phyloP scores from a whole-genome alignment of 352 stramenopile species.

The Phytophthora pluvialis region DNA sequence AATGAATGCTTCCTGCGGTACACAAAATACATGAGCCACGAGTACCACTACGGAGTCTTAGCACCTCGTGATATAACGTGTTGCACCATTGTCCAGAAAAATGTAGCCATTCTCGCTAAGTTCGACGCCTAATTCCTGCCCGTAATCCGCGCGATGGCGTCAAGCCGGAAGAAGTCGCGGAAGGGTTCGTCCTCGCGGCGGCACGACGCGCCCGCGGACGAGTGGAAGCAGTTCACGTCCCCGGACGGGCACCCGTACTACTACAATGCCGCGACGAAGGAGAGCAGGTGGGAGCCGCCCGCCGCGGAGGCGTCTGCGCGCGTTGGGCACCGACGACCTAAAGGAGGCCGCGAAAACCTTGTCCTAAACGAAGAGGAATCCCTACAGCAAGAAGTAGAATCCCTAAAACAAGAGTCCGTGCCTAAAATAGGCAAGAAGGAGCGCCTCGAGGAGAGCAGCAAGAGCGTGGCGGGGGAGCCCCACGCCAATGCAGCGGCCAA shows the following conservation, averaged over 20 bases:
- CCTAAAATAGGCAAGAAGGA: constrained; percentile 24
- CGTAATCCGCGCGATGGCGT: constrained; percentile 2
- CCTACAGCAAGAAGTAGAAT: constrained; percentile 3
- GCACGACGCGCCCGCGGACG: constrained; percentile 16
- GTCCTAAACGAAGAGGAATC: constrained; percentile 7
- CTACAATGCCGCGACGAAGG: constrained; percentile 67
- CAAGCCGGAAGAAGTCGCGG: constrained; percentile 9
- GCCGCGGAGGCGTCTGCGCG: constrained; percentile 12
- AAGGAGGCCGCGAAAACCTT: constrained; percentile 19
- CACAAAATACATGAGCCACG: too few species aligned
- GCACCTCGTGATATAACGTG: too few species aligned
- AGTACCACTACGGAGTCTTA: too few species aligned
- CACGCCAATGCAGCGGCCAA: neutral
- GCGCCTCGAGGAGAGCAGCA: neutral
- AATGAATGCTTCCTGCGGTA: neutral
- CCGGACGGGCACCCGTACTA: constrained; percentile 69
- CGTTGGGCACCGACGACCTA: constrained; percentile 12
- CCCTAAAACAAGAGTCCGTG: neutral
- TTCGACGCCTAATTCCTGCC: neutral
- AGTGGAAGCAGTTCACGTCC: constrained; percentile 65
- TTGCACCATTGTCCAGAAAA: too few species aligned
- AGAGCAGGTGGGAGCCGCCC: constrained; percentile 71
- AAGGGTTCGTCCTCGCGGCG: constrained; percentile 12
- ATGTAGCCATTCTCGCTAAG: neutral
- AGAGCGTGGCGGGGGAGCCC: constrained; percentile 1